phyloP scores from a whole-genome alignment of 306 rosid genomes.

The Castanospermum australe region DNA sequence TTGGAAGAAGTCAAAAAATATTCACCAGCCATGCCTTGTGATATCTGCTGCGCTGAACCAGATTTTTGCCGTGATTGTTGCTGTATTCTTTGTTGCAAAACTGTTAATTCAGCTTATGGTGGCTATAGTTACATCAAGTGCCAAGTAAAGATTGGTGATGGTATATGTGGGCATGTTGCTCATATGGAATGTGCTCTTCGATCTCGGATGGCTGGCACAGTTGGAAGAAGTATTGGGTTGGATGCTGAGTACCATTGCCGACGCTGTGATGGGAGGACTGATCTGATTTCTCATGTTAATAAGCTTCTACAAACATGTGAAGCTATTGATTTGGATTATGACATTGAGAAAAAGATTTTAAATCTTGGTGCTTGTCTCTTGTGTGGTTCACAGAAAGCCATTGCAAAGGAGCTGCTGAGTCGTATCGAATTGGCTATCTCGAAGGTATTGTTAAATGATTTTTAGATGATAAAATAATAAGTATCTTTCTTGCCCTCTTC shows the following conservation, averaged over 20 bases:
- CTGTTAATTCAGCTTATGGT: slow-evolving; percentile 46
- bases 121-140: slow-evolving; percentile 78
- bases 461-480: slow-evolving; percentile 8
- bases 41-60: slow-evolving; percentile 73
- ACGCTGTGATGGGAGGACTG: slow-evolving; percentile 80
- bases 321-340: slow-evolving; percentile 50
- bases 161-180: slow-evolving; percentile 75
- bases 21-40: slow-evolving; percentile 57
- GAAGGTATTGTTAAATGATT: slow-evolving; percentile 55
- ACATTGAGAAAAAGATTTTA: slow-evolving; percentile 51
- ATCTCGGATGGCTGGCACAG: slow-evolving; percentile 67
- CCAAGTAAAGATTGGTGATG: slow-evolving; percentile 33
- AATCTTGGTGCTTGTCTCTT: slow-evolving; percentile 65
- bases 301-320: slow-evolving; percentile 52
- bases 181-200: slow-evolving; percentile 81
- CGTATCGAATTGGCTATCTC: slow-evolving; percentile 47
- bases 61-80: slow-evolving; percentile 80
- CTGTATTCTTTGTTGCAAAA: slow-evolving; percentile 78
- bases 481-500: slow-evolving; percentile 2
- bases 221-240: slow-evolving; percentile 66
- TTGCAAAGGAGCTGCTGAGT: slow-evolving; percentile 50
- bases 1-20: slow-evolving; percentile 34
- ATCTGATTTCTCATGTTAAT: slow-evolving; percentile 60
- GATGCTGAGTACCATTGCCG: slow-evolving; percentile 78
- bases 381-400: slow-evolving; percentile 58